Conservation (phyloP, 768 basidiomycete species). For the Lactifluus rugatus region DNA sequence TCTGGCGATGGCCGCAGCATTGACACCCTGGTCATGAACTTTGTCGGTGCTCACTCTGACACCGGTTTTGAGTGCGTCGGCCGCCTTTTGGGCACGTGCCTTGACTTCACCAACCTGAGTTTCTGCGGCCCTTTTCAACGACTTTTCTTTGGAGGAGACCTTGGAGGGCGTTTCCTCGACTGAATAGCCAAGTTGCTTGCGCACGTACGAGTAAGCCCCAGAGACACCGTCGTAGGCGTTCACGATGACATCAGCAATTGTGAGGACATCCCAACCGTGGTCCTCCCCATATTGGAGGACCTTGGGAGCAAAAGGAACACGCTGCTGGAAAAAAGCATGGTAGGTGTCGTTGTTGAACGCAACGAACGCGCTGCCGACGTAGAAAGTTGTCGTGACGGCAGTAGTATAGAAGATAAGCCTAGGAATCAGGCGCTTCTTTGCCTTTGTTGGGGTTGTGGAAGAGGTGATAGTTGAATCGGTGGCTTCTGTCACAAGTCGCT, state of each 20-base stretch:
- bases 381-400: constrained; percentile 64
- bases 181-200: constrained; percentile 38
- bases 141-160: background rate
- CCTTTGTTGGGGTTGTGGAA: constrained; percentile 33
- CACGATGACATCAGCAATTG: constrained; percentile 47
- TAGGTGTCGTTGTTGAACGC: constrained; percentile 71
- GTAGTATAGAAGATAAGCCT: constrained; percentile 59
- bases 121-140: constrained; percentile 17
- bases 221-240: constrained; percentile 41
- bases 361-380: constrained; percentile 69
- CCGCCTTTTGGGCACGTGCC: constrained; percentile 35
- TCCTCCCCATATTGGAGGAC: constrained; percentile 78
- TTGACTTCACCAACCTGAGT: constrained; percentile 37
- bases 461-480: constrained; percentile 24
- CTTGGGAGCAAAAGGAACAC: constrained; percentile 66
- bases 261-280: constrained; percentile 69
- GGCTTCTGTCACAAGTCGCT: constrained; percentile 57
- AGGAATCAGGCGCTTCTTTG: constrained; percentile 46
- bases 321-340: constrained; percentile 76
- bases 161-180: constrained; percentile 7
- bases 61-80: constrained; percentile 40
- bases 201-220: constrained; percentile 41
- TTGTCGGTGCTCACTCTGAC: constrained; percentile 32
- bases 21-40: constrained; percentile 25
- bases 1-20: constrained; percentile 34